Evolutionary conservation across 441 rosid genomes (phyloP), one percentile per base, ranked within the genome.

Genomic region (Arabidopsis lyrata): DNA sequence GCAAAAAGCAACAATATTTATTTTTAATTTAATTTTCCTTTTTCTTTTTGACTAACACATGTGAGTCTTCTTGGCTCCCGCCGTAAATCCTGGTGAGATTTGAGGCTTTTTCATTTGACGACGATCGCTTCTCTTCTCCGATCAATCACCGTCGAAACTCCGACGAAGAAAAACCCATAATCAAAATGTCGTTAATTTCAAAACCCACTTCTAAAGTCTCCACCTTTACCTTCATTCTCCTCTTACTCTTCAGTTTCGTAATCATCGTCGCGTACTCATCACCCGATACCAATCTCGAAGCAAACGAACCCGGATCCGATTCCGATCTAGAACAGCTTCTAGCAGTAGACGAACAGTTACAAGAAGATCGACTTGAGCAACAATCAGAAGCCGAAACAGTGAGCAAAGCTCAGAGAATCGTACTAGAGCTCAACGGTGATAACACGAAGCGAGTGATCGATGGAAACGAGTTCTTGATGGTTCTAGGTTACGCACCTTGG

Each of bases 401-500:
- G 56, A 83, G 90, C 20, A 89, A 78, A 77, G 95, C 97, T 9
- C 97, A 93, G 70, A 87, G 92, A 75, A 89, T 91, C 59, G 93
- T 91, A 5, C 68, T 91, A 16, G 97, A 93, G 78, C 84, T 93
- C 53, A 85, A 87, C 64, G 78, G 69, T 20, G 91, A 93, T 31
- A 88, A 81, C 67, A 53, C 82, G 54, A 83, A 73, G 78, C 83
- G 83, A 66, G 68, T 78, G 39, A 77, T 83, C 45, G 82, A 83
- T 41, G 85, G 75, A 54, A 86, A 79, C 68, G 93, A 88, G 79
- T 85, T 60, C 73, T 94, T 89, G 27, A 53, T 93, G 83, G 81
- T 91, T 57, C 74, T 93, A 41, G 98, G 97, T 4, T 91, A 91
- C 57, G 94, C 97, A 6, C 94, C 98, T 29, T 93, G 98, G 97